Conservation (phyloP, 306 rosid species). For the Glycine soja region DNA sequence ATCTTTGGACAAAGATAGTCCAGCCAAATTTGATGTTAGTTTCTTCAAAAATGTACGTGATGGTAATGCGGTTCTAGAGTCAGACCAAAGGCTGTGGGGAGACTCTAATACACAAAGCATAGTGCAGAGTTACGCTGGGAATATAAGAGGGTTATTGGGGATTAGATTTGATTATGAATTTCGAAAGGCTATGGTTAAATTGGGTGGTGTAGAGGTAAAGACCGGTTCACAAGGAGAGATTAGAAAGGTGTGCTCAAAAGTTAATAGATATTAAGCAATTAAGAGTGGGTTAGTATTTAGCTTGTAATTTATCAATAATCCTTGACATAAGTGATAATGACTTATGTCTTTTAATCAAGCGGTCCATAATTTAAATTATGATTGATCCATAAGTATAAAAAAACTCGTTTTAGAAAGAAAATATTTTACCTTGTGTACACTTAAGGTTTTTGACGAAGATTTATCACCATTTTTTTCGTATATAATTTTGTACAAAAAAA, state of each 20-base stretch:
- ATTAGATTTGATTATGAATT: conserved; percentile 62
- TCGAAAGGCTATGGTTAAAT: conserved; percentile 69
- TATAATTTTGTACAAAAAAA: too few species aligned
- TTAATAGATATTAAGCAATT: conserved; percentile 48
- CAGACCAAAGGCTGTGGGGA: conserved; percentile 74
- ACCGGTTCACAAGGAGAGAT: conserved; percentile 70
- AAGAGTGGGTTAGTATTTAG: neutral
- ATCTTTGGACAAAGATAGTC: conserved; percentile 59
- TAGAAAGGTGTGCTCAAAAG: conserved; percentile 59
- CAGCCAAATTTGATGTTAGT: conserved; percentile 56
- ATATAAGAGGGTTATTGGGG: conserved; percentile 61
- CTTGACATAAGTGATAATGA: too few species aligned
- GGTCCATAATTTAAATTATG: too few species aligned
- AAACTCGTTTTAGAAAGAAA: too few species aligned
- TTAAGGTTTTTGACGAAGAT: too few species aligned
- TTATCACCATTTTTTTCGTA: too few species aligned
- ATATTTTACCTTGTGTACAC: too few species aligned
- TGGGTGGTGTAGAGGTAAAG: conserved; percentile 70
- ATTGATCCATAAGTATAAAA: too few species aligned
- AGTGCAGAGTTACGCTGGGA: conserved; percentile 68
- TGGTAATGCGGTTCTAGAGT: conserved; percentile 70
- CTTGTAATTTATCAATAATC: too few species aligned
- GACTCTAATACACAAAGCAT: conserved; percentile 49
- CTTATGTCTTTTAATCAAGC: too few species aligned
- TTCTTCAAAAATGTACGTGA: conserved; percentile 71